Evolutionary conservation across 176 grass and related monocot species (phyloP).

Genomic region (Zizania latifolia): DNA sequence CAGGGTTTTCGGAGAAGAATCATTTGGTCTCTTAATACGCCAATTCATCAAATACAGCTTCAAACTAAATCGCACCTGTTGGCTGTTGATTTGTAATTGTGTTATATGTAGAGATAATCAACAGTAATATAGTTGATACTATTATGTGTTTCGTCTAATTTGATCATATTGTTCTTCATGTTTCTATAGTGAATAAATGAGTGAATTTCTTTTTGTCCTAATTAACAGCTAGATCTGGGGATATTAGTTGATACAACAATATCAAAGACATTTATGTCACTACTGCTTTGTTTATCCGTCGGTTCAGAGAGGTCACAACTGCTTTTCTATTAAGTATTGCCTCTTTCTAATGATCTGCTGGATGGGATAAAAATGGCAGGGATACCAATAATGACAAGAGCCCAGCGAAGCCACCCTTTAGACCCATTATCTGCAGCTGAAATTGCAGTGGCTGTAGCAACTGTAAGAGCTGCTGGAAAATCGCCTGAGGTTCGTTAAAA

Average conservation of each 20-base stretch:
- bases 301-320: conserved; percentile 11
- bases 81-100: too few relatives aligned
- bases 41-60: not conserved
- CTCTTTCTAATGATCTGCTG: conserved; percentile 4
- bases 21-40: not conserved
- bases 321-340: not conserved
- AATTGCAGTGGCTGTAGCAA: conserved; percentile 96
- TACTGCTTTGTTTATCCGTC: conserved; percentile 22
- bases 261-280: conserved; percentile 1
- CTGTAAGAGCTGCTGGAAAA: conserved; percentile 90
- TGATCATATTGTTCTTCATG: not conserved
- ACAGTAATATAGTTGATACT: not conserved
- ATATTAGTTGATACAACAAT: not conserved
- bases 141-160: not conserved
- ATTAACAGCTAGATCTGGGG: not conserved
- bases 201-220: not conserved
- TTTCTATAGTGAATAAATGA: not conserved
- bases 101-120: not conserved
- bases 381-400: conserved; percentile 94
- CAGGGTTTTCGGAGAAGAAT: not conserved
- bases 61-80: not conserved
- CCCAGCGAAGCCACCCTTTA: conserved; percentile 89
- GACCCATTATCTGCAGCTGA: conserved; percentile 97
- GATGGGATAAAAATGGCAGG: conserved; percentile 50
- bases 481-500: conserved; percentile 72